A percentile compares a stretch with the other conserved stretches of the same genome.
These are phyloP conservation scores for Pseudogymnoascus sp. DNA, from an alignment of 2,329 filamentous ascomycete species.

Conservation along the genomic window DNA sequence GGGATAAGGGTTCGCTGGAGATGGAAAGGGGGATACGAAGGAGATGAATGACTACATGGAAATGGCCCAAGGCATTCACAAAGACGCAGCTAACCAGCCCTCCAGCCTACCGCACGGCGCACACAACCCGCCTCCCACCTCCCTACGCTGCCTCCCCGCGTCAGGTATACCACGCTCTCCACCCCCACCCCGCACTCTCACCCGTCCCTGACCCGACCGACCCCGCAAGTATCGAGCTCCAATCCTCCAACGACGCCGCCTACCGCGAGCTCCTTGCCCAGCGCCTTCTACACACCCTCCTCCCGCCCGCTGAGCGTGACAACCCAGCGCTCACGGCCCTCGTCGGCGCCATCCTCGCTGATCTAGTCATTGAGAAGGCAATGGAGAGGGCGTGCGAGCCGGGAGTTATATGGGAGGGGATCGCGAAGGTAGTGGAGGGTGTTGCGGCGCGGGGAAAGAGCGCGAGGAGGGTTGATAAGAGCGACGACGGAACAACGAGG, in stretches of 20 bases:
- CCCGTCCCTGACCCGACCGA: slow-evolving; percentile 55
- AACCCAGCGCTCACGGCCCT: slow-evolving; percentile 78
- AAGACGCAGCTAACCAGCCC: neutral
- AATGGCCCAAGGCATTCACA: neutral
- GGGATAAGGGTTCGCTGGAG: neutral
- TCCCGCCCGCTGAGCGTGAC: slow-evolving; percentile 87
- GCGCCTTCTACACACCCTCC: slow-evolving; percentile 68
- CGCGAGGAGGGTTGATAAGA: slow-evolving; percentile 16
- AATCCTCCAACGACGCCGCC: slow-evolving; percentile 66
- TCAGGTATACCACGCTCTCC: slow-evolving; percentile 73
- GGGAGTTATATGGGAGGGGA: slow-evolving; percentile 79
- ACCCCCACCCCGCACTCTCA: slow-evolving; percentile 70
- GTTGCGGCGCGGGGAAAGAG: slow-evolving; percentile 30
- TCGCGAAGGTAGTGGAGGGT: slow-evolving; percentile 59
- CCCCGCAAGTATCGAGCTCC: slow-evolving; percentile 42
- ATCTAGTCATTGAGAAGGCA: slow-evolving; percentile 78
- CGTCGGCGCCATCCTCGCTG: slow-evolving; percentile 79
- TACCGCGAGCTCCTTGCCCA: slow-evolving; percentile 88
- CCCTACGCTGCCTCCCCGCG: slow-evolving; percentile 55
- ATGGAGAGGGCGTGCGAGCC: slow-evolving; percentile 76
- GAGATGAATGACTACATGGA: too few species aligned
- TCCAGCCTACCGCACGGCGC: slow-evolving; percentile 64
- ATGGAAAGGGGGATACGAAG: neutral
- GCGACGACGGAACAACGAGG: slow-evolving; percentile 10
- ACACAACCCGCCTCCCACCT: slow-evolving; percentile 46